Percentiles rank a stretch among this genome's conserved stretches.
These are phyloP conservation scores for Fusarium sarcochroum DNA, from an alignment of 2,329 filamentous ascomycete genomes.

Conservation along the genomic window DNA sequence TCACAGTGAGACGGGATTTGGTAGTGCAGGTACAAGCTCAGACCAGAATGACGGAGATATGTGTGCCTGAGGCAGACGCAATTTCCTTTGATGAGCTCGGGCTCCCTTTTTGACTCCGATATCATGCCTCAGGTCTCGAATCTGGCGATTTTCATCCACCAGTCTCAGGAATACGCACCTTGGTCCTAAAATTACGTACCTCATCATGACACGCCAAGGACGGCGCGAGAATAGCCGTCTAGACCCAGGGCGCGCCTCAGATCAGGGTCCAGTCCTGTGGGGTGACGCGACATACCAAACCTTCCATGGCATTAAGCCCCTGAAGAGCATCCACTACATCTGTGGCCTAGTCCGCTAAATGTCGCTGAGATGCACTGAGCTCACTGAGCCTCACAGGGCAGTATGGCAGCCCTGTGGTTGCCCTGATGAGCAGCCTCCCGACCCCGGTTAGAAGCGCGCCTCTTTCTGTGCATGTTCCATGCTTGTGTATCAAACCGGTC, in stretches of 20 bases:
- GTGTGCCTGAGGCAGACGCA: conserved; percentile 52
- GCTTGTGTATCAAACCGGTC: conserved; percentile 30
- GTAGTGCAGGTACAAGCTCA: conserved; percentile 41
- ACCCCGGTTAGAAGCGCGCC: conserved; percentile 28
- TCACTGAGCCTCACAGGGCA: conserved; percentile 40
- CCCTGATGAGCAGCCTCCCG: conserved; percentile 23
- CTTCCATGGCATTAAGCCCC: conserved; percentile 24
- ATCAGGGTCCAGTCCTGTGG: conserved; percentile 40
- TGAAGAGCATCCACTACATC: conserved; percentile 40
- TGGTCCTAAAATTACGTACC: conserved; percentile 45
- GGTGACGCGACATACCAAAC: conserved; percentile 36
- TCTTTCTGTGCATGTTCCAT: conserved; percentile 37
- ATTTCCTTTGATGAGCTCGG: not conserved
- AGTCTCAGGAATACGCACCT: conserved; percentile 41
- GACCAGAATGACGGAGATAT: conserved; percentile 35
- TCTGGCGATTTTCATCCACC: not conserved
- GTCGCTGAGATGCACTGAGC: conserved; percentile 31
- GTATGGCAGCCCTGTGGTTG: conserved; percentile 27
- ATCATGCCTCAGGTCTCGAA: conserved; percentile 44
- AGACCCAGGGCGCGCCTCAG: conserved; percentile 23
- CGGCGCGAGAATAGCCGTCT: conserved; percentile 13
- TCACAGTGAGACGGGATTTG: conserved; percentile 19
- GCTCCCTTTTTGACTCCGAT: conserved; percentile 19
- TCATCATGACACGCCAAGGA: conserved; percentile 3
- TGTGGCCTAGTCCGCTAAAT: conserved; percentile 21